Conservation (phyloP, 371 early-diverging fungal genomes). For the Mortierella sp. region DNA sequence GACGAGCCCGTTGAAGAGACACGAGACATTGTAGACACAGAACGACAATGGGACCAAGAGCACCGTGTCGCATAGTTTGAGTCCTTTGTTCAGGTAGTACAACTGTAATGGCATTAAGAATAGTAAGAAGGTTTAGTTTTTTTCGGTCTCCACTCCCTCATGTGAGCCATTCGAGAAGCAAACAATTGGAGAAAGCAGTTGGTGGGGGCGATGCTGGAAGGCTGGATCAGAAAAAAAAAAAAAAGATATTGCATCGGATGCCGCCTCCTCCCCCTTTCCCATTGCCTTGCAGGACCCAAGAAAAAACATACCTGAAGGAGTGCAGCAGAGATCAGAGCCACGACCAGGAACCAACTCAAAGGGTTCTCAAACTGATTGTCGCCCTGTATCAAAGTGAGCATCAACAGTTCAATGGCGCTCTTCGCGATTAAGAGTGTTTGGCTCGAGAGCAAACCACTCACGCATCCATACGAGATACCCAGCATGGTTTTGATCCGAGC, state of each 20-base stretch:
- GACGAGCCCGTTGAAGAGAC: slow-evolving; percentile 81
- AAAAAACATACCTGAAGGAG: slow-evolving; percentile 67
- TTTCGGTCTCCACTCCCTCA: not conserved
- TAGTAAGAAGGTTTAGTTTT: slow-evolving; percentile 4
- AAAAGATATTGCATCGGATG: too few relatives aligned
- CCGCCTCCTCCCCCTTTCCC: too few relatives aligned
- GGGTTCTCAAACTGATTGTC: slow-evolving; percentile 77
- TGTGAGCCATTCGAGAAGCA: not conserved
- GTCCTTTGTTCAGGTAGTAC: slow-evolving; percentile 82
- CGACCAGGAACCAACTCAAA: slow-evolving; percentile 77
- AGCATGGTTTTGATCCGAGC: slow-evolving; percentile 53
- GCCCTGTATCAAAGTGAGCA: slow-evolving; percentile 67
- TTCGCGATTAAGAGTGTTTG: slow-evolving; percentile 85
- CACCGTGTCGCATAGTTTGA: slow-evolving; percentile 81
- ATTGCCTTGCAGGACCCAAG: too few relatives aligned
- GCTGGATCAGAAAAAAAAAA: too few relatives aligned
- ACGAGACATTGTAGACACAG: slow-evolving; percentile 81
- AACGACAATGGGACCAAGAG: slow-evolving; percentile 82
- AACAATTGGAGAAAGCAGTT: too few relatives aligned
- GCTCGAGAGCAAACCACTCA: slow-evolving; percentile 79
- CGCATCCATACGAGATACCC: slow-evolving; percentile 73
- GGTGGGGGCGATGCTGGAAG: too few relatives aligned
- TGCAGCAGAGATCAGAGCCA: slow-evolving; percentile 71
- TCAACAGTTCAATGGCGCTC: slow-evolving; percentile 79
- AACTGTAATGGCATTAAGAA: slow-evolving; percentile 58